These are phyloP conservation scores for Cardiospermum halicacabum DNA, from an alignment of 345 rosid species.

Conservation along the genomic window DNA sequence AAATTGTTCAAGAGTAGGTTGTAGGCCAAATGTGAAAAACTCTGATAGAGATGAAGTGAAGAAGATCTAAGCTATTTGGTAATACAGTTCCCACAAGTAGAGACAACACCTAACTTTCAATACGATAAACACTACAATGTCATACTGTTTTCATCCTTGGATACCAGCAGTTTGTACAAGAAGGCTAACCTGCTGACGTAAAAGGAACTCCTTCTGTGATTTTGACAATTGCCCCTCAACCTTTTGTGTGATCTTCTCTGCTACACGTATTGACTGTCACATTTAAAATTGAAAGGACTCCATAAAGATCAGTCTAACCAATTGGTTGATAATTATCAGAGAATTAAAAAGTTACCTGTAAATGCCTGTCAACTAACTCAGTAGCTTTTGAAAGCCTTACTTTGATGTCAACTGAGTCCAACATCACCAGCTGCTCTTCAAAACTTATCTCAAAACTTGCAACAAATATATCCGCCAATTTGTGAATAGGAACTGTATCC, in stretches of 20 bases:
- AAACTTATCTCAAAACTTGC: slow-evolving; percentile 99
- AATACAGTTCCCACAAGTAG: background rate
- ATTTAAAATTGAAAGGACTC: slow-evolving; percentile 24
- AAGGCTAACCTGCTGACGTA: slow-evolving; percentile 92
- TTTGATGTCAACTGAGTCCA: slow-evolving; percentile 94
- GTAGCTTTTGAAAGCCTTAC: slow-evolving; percentile 91
- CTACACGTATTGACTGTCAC: slow-evolving; percentile 96
- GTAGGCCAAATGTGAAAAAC: slow-evolving; percentile 11
- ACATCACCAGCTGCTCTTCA: slow-evolving; percentile 91
- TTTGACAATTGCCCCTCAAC: slow-evolving; percentile 98
- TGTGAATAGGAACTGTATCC: slow-evolving; percentile 97
- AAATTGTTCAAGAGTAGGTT: slow-evolving; percentile 10
- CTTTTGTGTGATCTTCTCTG: slow-evolving; percentile 97
- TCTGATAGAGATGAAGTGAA: slow-evolving; percentile 4
- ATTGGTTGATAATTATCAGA: slow-evolving; percentile 12
- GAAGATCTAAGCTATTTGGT: background rate
- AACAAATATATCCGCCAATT: slow-evolving; percentile 98
- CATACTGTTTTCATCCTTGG: background rate
- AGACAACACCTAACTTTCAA: background rate
- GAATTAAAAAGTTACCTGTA: slow-evolving; percentile 59
- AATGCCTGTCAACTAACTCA: slow-evolving; percentile 95
- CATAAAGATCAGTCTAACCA: slow-evolving; percentile 17
- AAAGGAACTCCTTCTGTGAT: slow-evolving; percentile 97
- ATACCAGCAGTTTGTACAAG: background rate
- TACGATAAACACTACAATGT: background rate